phyloP scores from a whole-genome alignment of 2,329 filamentous ascomycete genomes.

The Penicillium frequentans region DNA sequence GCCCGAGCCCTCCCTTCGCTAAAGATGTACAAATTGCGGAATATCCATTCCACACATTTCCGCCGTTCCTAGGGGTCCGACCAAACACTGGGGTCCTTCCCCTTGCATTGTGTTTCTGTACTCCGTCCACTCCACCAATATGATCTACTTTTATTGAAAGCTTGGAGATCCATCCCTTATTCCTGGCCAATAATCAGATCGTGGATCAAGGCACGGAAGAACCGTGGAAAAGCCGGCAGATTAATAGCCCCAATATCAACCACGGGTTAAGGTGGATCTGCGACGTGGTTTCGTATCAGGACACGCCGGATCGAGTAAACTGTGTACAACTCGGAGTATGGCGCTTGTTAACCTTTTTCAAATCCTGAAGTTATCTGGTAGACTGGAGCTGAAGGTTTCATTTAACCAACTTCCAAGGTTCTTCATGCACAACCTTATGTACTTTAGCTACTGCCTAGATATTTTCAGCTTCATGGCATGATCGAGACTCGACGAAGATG shows the following conservation, averaged over 20 bases:
- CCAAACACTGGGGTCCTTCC: not conserved
- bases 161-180: not conserved
- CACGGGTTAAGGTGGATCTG: not conserved
- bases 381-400: not conserved
- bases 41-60: not conserved
- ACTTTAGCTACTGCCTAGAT: too few species aligned
- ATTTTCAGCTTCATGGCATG: too few species aligned
- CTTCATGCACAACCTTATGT: too few species aligned
- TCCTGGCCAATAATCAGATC: not conserved
- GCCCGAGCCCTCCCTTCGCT: constrained; percentile 10
- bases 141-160: not conserved
- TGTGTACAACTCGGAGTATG: not conserved
- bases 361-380: not conserved
- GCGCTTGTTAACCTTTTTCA: not conserved
- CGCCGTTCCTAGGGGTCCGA: not conserved
- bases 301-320: not conserved
- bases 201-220: not conserved
- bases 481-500: not conserved
- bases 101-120: not conserved
- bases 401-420: too few species aligned
- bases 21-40: not conserved
- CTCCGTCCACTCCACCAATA: not conserved
- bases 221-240: not conserved
- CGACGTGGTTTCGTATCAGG: not conserved
- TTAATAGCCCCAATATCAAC: not conserved